phyloP scores from a whole-genome alignment of 352 stramenopile genomes.

The Globisporangium parvum region DNA sequence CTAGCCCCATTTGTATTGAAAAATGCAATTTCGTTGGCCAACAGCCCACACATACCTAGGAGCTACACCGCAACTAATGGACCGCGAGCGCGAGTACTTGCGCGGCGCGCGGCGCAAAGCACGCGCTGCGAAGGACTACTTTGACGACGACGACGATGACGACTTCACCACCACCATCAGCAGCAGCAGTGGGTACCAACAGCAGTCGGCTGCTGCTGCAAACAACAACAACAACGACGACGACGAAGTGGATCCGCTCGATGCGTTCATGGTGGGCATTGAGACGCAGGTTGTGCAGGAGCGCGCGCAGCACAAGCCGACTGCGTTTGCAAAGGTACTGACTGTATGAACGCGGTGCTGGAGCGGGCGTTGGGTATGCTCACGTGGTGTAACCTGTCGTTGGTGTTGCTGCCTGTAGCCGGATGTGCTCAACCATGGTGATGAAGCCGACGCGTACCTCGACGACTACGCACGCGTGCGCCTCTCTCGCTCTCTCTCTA shows the following conservation, averaged over 20 bases:
- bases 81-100: constrained; percentile 56
- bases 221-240: neutral
- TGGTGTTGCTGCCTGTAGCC: constrained; percentile 7
- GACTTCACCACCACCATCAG: constrained; percentile 5
- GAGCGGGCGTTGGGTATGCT: neutral
- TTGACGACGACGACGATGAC: constrained; percentile 58
- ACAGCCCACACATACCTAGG: too few species aligned
- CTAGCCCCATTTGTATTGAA: too few species aligned
- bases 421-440: constrained; percentile 14
- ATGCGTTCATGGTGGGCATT: constrained; percentile 84
- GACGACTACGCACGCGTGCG: constrained; percentile 15
- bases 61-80: too few species aligned
- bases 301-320: constrained; percentile 13
- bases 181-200: neutral
- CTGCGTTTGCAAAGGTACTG: constrained; percentile 29
- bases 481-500: neutral
- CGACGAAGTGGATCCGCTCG: constrained; percentile 74
- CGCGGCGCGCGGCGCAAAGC: constrained; percentile 46
- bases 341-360: neutral
- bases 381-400: neutral
- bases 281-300: constrained; percentile 63
- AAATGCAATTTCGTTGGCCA: too few species aligned
- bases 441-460: constrained; percentile 24
- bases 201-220: neutral
- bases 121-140: constrained; percentile 41